Base-by-base conservation (phyloP, 2,329 filamentous ascomycete genomes). In the Microdochium paspali region DNA sequence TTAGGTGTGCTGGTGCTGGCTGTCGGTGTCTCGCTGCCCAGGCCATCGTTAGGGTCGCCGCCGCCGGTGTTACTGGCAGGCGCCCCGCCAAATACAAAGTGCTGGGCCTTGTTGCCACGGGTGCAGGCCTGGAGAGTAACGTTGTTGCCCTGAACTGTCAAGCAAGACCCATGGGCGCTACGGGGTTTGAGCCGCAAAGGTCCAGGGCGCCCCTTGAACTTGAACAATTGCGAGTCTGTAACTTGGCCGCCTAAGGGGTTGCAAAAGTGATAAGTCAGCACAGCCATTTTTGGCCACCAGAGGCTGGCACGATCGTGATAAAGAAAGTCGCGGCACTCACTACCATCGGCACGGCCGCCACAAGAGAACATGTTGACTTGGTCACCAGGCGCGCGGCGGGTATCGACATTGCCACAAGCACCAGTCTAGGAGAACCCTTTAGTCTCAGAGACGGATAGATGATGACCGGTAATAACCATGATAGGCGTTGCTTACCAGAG, bases 341-440 rank as follows among this genome's bases (percentile, higher is more conserved):
- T 61, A 42, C 77, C 77, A 49, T 76, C 77, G 20, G 76, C 76
- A 32, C 76, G 67, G 15, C 77, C 77, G 45, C 77, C 77, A 51
- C 77, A 82, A 10, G 77, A 77, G 54, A 80, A 81, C 23, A 81
- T 65, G 28, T 73, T 54, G 13, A 78, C 74, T 53, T 77, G 75
- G 54, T 74, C 72, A 10, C 74, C 75, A 2, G 66, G 64, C 0
- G 66, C 60, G 24, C 75, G 67, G 44, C 76, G 67, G 4, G 70
- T 68, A 53, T 82, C 77, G 50, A 78, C 77, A 63, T 78, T 80
- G 54, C 79, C 63, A 56, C 77, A 81, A 40, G 76, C 77, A 57
- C 79, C 70, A 1, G 77, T 80, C 63, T 69, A 52, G 1, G 40
- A 23, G 24, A 26, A 24, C 10, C 5, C 4, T n/a, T 40, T 21